These are phyloP conservation scores for Pulveroboletus sp. DNA, from an alignment of 768 basidiomycete species.

Conservation along the genomic window DNA sequence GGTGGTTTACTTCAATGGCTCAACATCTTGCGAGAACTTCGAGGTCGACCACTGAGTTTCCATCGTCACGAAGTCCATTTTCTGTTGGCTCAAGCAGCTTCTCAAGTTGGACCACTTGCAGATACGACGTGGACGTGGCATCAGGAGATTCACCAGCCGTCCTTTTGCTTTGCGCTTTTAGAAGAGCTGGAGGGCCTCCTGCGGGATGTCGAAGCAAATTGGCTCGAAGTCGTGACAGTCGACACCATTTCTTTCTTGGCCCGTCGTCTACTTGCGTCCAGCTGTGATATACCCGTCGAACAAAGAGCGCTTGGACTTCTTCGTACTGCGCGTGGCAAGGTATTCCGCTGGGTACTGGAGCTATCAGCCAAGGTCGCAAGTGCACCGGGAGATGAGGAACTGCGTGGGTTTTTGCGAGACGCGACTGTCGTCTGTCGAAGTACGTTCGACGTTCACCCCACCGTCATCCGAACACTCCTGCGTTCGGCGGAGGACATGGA, in stretches of 20 bases:
- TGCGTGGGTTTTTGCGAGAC: conserved; percentile 30
- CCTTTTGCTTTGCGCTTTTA: conserved; percentile 37
- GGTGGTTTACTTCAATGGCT: conserved; percentile 46
- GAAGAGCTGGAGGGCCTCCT: conserved; percentile 33
- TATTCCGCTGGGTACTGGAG: conserved; percentile 36
- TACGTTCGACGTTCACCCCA: conserved; percentile 26
- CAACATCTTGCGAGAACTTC: conserved; percentile 47
- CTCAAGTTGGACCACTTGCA: conserved; percentile 37
- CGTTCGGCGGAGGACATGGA: conserved; percentile 20
- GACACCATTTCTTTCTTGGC: conserved; percentile 32
- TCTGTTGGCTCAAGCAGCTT: conserved; percentile 40
- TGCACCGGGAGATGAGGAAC: conserved; percentile 9
- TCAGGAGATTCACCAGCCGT: conserved; percentile 25
- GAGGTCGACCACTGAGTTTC: conserved; percentile 36
- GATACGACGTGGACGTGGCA: conserved; percentile 35
- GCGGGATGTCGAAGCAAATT: conserved; percentile 36
- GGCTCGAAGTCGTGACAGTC: conserved; percentile 34
- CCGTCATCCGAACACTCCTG: conserved; percentile 12
- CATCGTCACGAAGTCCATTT: conserved; percentile 36
- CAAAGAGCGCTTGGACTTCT: conserved; percentile 24
- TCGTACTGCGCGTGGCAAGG: conserved; percentile 27
- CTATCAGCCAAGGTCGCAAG: conserved; percentile 23
- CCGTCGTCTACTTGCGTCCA: conserved; percentile 34
- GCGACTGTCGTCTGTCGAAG: conserved; percentile 37
- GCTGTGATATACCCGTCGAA: conserved; percentile 7